Conservation (phyloP, 2,329 filamentous ascomycete species). For the Colletotrichum musae region DNA sequence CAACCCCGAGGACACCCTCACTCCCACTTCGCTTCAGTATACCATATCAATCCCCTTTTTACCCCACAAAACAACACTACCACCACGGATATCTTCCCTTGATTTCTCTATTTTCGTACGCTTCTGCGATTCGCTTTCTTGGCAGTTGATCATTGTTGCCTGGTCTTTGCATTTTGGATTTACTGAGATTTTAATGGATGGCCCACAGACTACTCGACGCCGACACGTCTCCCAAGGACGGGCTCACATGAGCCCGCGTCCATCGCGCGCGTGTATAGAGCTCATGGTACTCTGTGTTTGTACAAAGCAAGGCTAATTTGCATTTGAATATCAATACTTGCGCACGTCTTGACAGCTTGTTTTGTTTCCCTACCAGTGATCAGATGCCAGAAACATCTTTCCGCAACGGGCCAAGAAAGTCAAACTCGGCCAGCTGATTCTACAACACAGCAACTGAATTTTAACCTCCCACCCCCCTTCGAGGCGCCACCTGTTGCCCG, state of each 20-base stretch:
- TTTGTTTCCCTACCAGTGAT: not conserved
- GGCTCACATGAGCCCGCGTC: constrained; percentile 1
- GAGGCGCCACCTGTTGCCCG: constrained; percentile 13
- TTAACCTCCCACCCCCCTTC: not conserved
- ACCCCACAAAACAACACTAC: constrained; percentile 15
- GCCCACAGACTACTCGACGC: constrained; percentile 11
- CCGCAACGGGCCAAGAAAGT: not conserved
- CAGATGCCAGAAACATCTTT: too few species aligned
- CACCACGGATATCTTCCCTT: constrained; percentile 19
- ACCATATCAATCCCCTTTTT: constrained; percentile 28
- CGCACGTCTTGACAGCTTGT: not conserved
- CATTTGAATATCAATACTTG: constrained; percentile 23
- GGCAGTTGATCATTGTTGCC: constrained; percentile 24
- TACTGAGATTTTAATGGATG: constrained; percentile 31
- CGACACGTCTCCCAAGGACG: constrained; percentile 4
- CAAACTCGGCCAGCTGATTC: not conserved
- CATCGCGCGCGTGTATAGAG: constrained; percentile 31
- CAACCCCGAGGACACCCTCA: constrained; percentile 36
- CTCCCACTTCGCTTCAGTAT: constrained; percentile 37
- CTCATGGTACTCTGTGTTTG: constrained; percentile 19
- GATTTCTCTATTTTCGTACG: constrained; percentile 7
- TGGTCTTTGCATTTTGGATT: constrained; percentile 6
- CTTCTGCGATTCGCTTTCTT: constrained; percentile 7
- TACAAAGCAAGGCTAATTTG: constrained; percentile 31
- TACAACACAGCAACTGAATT: not conserved